phyloP scores from a whole-genome alignment of 1,139 yeast genomes.

The Geotrichum fermentans region DNA sequence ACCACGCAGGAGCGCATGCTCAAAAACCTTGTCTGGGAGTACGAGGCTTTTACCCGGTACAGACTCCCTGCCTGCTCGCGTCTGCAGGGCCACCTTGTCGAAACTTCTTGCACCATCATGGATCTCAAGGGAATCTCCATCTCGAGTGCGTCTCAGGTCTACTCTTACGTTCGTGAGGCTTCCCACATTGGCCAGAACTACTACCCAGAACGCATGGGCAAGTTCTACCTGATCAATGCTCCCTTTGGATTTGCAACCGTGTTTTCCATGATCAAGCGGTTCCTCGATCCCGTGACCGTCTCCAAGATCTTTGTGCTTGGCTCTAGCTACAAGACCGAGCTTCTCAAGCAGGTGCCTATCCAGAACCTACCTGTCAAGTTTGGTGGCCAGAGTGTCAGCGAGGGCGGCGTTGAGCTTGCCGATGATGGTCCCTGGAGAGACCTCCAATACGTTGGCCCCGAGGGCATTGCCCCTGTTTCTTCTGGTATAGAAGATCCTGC shows the following conservation, averaged over 20 bases:
- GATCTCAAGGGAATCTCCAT: conserved; percentile 93
- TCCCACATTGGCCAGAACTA: conserved; percentile 92
- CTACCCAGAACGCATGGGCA: conserved; percentile 99
- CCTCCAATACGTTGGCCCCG: conserved; percentile 54
- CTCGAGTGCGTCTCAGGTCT: conserved; percentile 75
- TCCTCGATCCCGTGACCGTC: conserved; percentile 97
- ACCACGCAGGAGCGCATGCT: conserved; percentile 96
- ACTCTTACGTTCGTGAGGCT: conserved; percentile 86
- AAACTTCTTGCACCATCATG: conserved; percentile 92
- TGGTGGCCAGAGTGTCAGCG: conserved; percentile 75
- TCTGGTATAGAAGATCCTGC: conserved; percentile 15
- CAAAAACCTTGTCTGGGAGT: conserved; percentile 94
- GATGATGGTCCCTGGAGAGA: conserved; percentile 99
- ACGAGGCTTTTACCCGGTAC: conserved; percentile 77
- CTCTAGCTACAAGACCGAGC: conserved; percentile 68
- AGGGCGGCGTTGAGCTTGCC: conserved; percentile 74
- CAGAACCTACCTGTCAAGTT: conserved; percentile 87
- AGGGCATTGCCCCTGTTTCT: conserved; percentile 35
- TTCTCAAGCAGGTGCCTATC: conserved; percentile 85
- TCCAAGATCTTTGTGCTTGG: conserved; percentile 89
- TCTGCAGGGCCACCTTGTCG: conserved; percentile 68
- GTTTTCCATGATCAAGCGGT: conserved; percentile 83
- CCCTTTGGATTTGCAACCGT: conserved; percentile 97
- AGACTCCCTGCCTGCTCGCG: conserved; percentile 95
- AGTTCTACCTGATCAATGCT: conserved; percentile 89